These are phyloP conservation scores for Avena eriantha DNA, from an alignment of 176 grass and related monocot species.

Conservation along the genomic window DNA sequence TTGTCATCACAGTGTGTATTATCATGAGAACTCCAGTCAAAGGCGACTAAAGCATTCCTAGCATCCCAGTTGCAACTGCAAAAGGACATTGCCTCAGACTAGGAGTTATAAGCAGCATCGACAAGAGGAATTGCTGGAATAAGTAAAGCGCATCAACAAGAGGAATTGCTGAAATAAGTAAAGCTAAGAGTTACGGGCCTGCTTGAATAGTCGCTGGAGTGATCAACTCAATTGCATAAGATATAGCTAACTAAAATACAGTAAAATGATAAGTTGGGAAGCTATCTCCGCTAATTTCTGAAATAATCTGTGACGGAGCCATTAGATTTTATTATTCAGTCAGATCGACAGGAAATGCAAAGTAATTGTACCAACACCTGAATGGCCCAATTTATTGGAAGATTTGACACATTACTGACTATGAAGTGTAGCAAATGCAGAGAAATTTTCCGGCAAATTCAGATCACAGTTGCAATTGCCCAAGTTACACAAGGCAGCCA, in stretches of 20 bases:
- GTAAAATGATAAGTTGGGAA: not conserved
- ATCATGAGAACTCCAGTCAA: slow-evolving; percentile 55
- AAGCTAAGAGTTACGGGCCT: not conserved
- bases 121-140: not conserved
- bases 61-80: slow-evolving; percentile 86
- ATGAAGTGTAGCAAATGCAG: not conserved
- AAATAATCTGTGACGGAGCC: not conserved
- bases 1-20: slow-evolving; percentile 52
- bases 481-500: not conserved
- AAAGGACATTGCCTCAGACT: not conserved
- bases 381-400: not conserved
- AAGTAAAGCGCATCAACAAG: not conserved
- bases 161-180: not conserved
- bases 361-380: not conserved
- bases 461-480: not conserved
- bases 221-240: not conserved
- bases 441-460: too few species aligned
- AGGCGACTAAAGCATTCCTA: slow-evolving; percentile 71
- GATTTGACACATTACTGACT: not conserved
- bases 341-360: not conserved
- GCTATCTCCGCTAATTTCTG: not conserved
- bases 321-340: not conserved
- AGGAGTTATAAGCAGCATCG: not conserved
- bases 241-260: slow-evolving; percentile 5
- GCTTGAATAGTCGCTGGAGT: not conserved